Percentiles rank a stretch among this genome's conserved stretches.
phyloP scores from a whole-genome alignment of 306 rosid genomes.

The Prunus fruticosa region DNA sequence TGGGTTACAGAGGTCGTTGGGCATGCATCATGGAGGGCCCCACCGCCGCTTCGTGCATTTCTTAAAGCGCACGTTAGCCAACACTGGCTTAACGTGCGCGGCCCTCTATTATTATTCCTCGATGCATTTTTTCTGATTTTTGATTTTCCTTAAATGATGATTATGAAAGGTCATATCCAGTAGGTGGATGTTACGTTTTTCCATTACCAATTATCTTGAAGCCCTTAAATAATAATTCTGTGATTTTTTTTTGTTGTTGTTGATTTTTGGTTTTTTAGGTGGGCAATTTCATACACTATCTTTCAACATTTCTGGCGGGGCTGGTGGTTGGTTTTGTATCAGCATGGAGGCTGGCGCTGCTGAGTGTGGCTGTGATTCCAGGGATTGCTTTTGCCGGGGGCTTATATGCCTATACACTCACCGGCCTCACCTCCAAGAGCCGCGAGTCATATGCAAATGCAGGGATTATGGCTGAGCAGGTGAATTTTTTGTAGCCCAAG shows the following conservation, averaged over 20 bases:
- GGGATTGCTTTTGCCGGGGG: conserved; percentile 99
- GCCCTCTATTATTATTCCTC: background rate
- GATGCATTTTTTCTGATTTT: background rate
- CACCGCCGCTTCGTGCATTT: background rate
- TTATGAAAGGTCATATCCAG: background rate
- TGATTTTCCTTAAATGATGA: background rate
- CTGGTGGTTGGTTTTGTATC: conserved; percentile 97
- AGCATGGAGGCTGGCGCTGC: conserved; percentile 93
- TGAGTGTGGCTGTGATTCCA: conserved; percentile 95
- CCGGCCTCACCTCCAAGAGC: conserved; percentile 94
- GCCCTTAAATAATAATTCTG: background rate
- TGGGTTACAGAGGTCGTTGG: conserved; percentile 12
- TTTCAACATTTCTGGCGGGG: conserved; percentile 95
- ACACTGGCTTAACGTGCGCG: conserved; percentile 12
- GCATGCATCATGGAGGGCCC: conserved; percentile 19
- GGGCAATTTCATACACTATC: conserved; percentile 97
- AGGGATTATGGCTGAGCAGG: conserved; percentile 95
- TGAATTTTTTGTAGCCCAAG: conserved; percentile 14
- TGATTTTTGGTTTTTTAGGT: conserved; percentile 44
- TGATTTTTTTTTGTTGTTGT: background rate
- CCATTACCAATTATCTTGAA: background rate
- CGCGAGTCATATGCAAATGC: conserved; percentile 96
- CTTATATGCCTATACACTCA: conserved; percentile 92
- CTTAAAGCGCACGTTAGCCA: conserved; percentile 17
- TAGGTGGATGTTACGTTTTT: background rate